Percentiles rank a stretch among this genome's conserved stretches.
Conservation (phyloP, 768 basidiomycete species). For the Astraeus odoratus region DNA sequence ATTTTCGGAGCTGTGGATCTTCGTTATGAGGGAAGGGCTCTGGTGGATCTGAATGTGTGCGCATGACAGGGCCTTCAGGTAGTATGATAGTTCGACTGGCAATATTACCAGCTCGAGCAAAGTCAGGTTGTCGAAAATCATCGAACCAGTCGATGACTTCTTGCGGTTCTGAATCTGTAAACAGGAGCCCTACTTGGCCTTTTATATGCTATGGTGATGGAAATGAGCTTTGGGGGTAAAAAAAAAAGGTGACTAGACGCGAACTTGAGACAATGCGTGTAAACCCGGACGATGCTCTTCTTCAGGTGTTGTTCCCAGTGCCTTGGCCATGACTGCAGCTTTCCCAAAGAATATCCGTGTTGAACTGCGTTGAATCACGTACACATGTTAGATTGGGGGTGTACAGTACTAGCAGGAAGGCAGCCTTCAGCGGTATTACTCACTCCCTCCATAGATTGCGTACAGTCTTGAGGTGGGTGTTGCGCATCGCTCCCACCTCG, state of each 20-base stretch:
- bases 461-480: constrained; percentile 89
- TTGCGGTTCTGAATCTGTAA: constrained; percentile 84
- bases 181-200: constrained; percentile 90
- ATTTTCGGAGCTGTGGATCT: constrained; percentile 90
- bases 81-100: constrained; percentile 71
- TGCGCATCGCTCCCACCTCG: constrained; percentile 92
- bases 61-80: constrained; percentile 81
- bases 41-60: constrained; percentile 67
- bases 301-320: constrained; percentile 79
- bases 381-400: constrained; percentile 9
- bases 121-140: constrained; percentile 84
- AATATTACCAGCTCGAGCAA: constrained; percentile 80
- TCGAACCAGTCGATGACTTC: constrained; percentile 95
- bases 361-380: constrained; percentile 41
- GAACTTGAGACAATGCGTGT: constrained; percentile 70
- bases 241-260: constrained; percentile 12
- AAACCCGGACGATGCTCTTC: constrained; percentile 80
- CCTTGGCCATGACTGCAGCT: constrained; percentile 91
- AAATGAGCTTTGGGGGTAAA: constrained; percentile 4
- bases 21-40: constrained; percentile 96
- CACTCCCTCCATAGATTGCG: constrained; percentile 91
- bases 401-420: too few species aligned
- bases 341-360: constrained; percentile 88
- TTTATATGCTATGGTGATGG: constrained; percentile 67
- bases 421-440: too few species aligned